These are phyloP conservation scores for Arachis monticola DNA, from an alignment of 331 rosid genomes.

Conservation along the genomic window DNA sequence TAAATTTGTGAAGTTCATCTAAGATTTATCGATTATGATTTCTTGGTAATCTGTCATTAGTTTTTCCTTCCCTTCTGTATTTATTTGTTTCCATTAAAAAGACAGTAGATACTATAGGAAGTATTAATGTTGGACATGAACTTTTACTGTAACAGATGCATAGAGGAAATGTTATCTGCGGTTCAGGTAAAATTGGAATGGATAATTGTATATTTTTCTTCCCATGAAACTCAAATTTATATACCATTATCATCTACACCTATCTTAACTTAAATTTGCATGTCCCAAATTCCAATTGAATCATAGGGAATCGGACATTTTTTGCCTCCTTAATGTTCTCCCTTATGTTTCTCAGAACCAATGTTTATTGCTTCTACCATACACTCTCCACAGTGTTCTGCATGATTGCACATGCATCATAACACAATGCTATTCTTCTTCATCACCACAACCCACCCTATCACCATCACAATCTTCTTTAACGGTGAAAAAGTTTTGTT, in stretches of 20 bases:
- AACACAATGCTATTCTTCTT: slow-evolving; percentile 39
- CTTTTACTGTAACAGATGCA: background rate
- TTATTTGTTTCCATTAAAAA: background rate
- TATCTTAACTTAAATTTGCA: background rate
- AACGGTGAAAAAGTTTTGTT: slow-evolving; percentile 52
- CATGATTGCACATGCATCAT: slow-evolving; percentile 27
- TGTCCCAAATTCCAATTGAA: background rate
- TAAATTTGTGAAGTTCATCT: background rate
- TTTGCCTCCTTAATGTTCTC: slow-evolving; percentile 44
- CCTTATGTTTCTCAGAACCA: slow-evolving; percentile 47
- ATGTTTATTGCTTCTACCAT: slow-evolving; percentile 38
- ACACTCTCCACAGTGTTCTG: slow-evolving; percentile 36
- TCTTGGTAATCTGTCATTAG: background rate
- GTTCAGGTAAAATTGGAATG: background rate
- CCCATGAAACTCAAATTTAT: background rate
- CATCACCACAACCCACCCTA: slow-evolving; percentile 9
- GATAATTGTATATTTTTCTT: background rate
- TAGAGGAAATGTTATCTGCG: background rate
- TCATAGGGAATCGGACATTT: background rate
- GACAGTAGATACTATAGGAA: slow-evolving; percentile 7
- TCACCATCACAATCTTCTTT: slow-evolving; percentile 22
- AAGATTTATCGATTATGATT: background rate
- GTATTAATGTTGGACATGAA: background rate
- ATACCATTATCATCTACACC: no score
- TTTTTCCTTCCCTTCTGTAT: background rate